These are phyloP conservation scores for Apophysomyces sp. DNA, from an alignment of 371 early-diverging fungal species.

Conservation along the genomic window DNA sequence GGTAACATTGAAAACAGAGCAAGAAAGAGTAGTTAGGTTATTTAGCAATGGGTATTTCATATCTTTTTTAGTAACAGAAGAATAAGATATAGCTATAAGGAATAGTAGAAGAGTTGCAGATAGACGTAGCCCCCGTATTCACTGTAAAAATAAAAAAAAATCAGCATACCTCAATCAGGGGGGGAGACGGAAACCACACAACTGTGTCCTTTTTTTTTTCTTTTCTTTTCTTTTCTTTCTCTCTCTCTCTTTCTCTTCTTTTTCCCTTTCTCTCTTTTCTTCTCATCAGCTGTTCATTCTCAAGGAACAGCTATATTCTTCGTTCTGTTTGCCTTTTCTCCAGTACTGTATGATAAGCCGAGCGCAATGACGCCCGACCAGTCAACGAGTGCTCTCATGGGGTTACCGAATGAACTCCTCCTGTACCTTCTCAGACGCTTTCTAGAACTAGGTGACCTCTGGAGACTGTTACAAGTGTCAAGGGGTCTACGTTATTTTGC, in stretches of 20 bases:
- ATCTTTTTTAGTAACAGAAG: too few species aligned
- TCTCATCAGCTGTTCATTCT: slow-evolving; percentile 2
- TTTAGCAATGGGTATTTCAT: too few species aligned
- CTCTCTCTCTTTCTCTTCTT: background rate
- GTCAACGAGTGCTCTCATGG: slow-evolving; percentile 14
- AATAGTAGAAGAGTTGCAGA: too few species aligned
- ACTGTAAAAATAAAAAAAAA: background rate
- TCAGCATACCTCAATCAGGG: slow-evolving; percentile 2
- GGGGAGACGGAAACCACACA: background rate
- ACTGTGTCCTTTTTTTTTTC: background rate
- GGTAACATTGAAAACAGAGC: too few species aligned
- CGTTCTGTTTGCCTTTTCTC: background rate
- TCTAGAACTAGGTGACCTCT: slow-evolving; percentile 35
- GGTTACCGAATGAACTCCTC: slow-evolving; percentile 40
- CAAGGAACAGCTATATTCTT: background rate
- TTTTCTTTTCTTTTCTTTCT: slow-evolving; percentile 1
- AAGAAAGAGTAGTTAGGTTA: too few species aligned
- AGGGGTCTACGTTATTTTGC: slow-evolving; percentile 29
- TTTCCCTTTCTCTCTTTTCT: background rate
- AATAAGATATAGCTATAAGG: background rate
- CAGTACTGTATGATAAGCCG: background rate
- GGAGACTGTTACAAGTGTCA: slow-evolving; percentile 34
- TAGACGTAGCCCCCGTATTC: too few species aligned
- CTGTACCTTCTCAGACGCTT: slow-evolving; percentile 36
- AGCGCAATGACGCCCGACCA: background rate